Conservation (phyloP, 2,329 filamentous ascomycete species). For the Furcasterigmium furcatum region DNA sequence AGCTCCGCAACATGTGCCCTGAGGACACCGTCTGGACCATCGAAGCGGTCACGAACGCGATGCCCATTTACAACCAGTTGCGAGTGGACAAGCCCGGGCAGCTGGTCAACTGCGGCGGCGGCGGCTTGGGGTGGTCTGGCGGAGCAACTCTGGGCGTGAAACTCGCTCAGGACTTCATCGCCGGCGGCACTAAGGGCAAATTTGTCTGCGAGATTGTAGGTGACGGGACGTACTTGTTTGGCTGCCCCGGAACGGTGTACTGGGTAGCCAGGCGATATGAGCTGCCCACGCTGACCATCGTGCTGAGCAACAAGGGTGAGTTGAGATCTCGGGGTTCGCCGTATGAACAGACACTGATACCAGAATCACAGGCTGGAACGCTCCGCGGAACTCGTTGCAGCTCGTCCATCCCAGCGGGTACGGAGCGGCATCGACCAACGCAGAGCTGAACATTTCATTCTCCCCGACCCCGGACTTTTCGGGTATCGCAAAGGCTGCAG, state of each 20-base stretch:
- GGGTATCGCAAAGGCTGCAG: slow-evolving; percentile 22
- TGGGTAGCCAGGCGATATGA: slow-evolving; percentile 53
- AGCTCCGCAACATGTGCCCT: slow-evolving; percentile 26
- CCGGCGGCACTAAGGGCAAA: slow-evolving; percentile 38
- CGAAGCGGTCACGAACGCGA: slow-evolving; percentile 73
- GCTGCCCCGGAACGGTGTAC: slow-evolving; percentile 50
- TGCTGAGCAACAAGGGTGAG: slow-evolving; percentile 54
- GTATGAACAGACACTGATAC: too few species aligned
- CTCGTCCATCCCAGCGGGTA: slow-evolving; percentile 40
- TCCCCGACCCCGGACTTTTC: slow-evolving; percentile 40
- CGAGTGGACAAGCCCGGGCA: slow-evolving; percentile 64
- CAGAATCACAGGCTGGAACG: slow-evolving; percentile 34
- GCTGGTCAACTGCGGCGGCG: slow-evolving; percentile 80
- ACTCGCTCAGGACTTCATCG: slow-evolving; percentile 51
- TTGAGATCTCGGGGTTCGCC: too few species aligned
- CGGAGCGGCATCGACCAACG: slow-evolving; percentile 35
- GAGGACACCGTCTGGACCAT: slow-evolving; percentile 67
- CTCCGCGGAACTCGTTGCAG: slow-evolving; percentile 35
- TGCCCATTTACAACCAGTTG: slow-evolving; percentile 67
- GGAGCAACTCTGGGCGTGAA: slow-evolving; percentile 75
- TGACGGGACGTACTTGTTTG: slow-evolving; percentile 54
- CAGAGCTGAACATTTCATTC: slow-evolving; percentile 44
- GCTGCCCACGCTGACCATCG: slow-evolving; percentile 51
- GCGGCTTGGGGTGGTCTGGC: slow-evolving; percentile 78
- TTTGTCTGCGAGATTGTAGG: slow-evolving; percentile 55